phyloP scores from a whole-genome alignment of 2,329 filamentous ascomycete genomes.

The Diaporthe caulivora region DNA sequence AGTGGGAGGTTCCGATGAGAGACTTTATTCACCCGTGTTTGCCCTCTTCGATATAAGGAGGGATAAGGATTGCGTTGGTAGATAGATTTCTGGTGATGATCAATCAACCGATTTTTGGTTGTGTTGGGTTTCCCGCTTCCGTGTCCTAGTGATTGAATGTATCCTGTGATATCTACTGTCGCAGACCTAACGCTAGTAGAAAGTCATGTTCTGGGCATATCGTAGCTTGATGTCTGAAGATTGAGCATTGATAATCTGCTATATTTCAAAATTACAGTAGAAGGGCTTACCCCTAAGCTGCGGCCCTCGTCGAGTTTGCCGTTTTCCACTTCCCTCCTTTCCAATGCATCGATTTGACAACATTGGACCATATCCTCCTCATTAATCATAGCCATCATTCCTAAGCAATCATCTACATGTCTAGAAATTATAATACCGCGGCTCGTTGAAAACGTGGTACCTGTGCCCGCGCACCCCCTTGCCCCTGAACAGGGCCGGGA shows the following conservation, averaged over 20 bases:
- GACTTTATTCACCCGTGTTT: no score
- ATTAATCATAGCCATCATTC: neutral
- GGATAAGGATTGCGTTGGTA: no score
- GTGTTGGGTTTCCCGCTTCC: neutral
- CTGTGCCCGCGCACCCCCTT: constrained; percentile 88
- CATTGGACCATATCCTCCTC: neutral
- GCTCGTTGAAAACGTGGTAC: constrained; percentile 97
- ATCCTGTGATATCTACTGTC: neutral
- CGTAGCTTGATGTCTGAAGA: no score
- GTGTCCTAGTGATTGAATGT: neutral
- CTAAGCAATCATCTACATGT: neutral
- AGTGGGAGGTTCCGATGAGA: no score
- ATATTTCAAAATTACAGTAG: constrained; percentile 1
- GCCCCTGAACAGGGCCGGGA: constrained; percentile 87
- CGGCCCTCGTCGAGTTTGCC: neutral
- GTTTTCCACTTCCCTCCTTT: neutral
- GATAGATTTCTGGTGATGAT: neutral
- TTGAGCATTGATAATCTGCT: neutral
- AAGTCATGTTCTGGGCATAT: neutral
- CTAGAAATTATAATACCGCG: constrained; percentile 71
- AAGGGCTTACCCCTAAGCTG: neutral
- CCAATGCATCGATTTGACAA: neutral
- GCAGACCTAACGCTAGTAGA: no score
- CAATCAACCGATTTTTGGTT: neutral
- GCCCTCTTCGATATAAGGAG: no score